These are phyloP conservation scores for Globisporangium nodosum DNA, from an alignment of 352 stramenopile species.

Conservation along the genomic window DNA sequence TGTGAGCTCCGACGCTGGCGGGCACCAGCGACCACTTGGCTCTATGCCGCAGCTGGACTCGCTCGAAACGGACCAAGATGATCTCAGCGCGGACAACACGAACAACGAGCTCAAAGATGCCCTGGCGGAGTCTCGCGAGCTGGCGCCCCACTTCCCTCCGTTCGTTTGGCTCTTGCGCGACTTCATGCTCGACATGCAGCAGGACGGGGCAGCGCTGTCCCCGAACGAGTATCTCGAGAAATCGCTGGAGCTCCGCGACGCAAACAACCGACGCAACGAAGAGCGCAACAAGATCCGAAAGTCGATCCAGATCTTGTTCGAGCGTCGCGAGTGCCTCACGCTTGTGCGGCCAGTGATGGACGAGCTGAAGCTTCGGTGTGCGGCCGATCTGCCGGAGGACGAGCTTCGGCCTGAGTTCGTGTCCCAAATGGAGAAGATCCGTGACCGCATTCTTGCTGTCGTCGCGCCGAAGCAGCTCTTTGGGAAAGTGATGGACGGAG, in stretches of 20 bases:
- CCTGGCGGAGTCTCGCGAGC: constrained; percentile 33
- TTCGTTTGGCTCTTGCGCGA: constrained; percentile 82
- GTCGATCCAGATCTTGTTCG: constrained; percentile 69
- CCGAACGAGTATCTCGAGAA: constrained; percentile 78
- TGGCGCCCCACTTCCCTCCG: constrained; percentile 76
- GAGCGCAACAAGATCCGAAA: constrained; percentile 67
- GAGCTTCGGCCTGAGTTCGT: constrained; percentile 82
- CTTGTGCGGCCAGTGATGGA: constrained; percentile 71
- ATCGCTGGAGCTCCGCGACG: constrained; percentile 49
- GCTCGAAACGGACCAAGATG: constrained; percentile 1
- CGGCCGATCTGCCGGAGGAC: constrained; percentile 36
- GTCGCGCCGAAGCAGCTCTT: constrained; percentile 63
- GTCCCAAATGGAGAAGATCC: constrained; percentile 51
- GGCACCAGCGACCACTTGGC: neutral
- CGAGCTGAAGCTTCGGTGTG: constrained; percentile 53
- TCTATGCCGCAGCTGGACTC: neutral
- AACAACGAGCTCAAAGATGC: constrained; percentile 19
- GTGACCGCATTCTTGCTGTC: constrained; percentile 38
- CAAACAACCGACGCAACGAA: constrained; percentile 34
- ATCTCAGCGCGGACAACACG: neutral
- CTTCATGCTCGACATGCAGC: constrained; percentile 78
- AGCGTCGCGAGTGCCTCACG: constrained; percentile 66
- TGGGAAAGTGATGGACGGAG: constrained; percentile 56
- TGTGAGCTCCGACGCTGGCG: constrained; percentile 36
- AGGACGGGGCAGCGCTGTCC: constrained; percentile 47